phyloP scores from a whole-genome alignment of 2,329 filamentous ascomycete species.

The Pseudogymnoascus sp. region DNA sequence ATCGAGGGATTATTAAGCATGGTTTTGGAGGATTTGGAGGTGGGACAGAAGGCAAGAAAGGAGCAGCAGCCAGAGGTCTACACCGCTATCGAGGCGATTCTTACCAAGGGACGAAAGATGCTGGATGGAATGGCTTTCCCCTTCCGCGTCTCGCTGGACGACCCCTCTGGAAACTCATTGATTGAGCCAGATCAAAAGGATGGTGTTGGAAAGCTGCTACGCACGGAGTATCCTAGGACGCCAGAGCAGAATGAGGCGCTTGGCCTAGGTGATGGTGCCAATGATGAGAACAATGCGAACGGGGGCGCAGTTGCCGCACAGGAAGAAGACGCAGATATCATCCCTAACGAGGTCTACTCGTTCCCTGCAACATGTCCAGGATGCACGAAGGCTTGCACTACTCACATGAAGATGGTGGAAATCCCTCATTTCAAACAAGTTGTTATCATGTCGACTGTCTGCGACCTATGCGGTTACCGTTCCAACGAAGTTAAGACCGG shows the following conservation, averaged over 20 bases:
- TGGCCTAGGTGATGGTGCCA: constrained; percentile 62
- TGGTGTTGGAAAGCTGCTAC: constrained; percentile 78
- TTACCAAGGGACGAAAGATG: constrained; percentile 69
- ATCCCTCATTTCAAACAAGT: constrained; percentile 98
- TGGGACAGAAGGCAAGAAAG: constrained; percentile 77
- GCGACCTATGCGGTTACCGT: constrained; percentile 85
- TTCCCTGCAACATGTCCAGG: constrained; percentile 90
- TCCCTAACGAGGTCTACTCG: constrained; percentile 86
- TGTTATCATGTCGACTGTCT: constrained; percentile 89
- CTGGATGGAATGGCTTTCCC: constrained; percentile 71
- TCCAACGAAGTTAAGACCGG: constrained; percentile 98
- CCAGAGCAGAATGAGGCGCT: constrained; percentile 80
- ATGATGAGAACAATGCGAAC: constrained; percentile 40
- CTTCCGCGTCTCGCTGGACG: constrained; percentile 82
- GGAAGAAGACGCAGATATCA: constrained; percentile 63
- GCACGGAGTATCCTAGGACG: constrained; percentile 75
- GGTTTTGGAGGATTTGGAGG: constrained; percentile 71
- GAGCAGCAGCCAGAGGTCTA: constrained; percentile 70
- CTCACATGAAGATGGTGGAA: constrained; percentile 98
- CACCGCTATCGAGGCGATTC: constrained; percentile 68
- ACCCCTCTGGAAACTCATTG: constrained; percentile 92
- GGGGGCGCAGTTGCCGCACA: constrained; percentile 35
- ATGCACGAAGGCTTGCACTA: constrained; percentile 76
- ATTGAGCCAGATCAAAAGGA: constrained; percentile 81
- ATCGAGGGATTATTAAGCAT: constrained; percentile 78